A percentile compares a stretch with the other conserved stretches of the same genome.
Conservation (phyloP, 1,139 yeast genomes). For the Geotrichum aggregatum region DNA sequence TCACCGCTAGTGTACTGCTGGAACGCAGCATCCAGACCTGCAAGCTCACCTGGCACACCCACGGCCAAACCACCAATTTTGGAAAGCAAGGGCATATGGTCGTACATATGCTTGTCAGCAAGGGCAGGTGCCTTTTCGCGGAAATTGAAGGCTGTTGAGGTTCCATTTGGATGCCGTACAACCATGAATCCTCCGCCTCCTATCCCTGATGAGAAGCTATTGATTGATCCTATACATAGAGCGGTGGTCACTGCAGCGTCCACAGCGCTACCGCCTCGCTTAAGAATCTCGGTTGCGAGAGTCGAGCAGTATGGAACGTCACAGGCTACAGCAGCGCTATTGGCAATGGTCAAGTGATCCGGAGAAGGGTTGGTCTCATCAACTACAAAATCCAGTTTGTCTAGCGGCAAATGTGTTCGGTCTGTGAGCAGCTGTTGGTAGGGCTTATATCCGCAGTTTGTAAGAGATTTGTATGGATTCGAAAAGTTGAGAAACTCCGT, state of each 20-base stretch:
- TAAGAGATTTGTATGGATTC: not conserved
- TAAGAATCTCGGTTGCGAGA: conserved; percentile 59
- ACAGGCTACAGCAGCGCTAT: conserved; percentile 58
- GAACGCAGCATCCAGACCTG: conserved; percentile 66
- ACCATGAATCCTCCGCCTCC: conserved; percentile 89
- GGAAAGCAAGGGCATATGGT: conserved; percentile 46
- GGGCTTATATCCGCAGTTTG: not conserved
- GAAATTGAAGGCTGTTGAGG: conserved; percentile 69
- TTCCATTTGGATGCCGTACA: conserved; percentile 46
- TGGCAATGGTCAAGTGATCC: conserved; percentile 35
- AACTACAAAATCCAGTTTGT: not conserved
- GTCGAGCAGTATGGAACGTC: conserved; percentile 71
- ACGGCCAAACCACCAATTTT: conserved; percentile 79
- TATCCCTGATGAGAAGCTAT: conserved; percentile 81
- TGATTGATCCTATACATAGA: conserved; percentile 78
- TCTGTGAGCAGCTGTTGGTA: not conserved
- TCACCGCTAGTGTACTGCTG: conserved; percentile 64
- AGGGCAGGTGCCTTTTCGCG: conserved; percentile 77
- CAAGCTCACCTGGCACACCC: conserved; percentile 86
- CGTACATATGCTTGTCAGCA: conserved; percentile 64
- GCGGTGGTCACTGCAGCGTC: conserved; percentile 91
- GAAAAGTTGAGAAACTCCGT: not conserved
- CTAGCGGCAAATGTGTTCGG: not conserved
- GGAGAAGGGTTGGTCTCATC: conserved; percentile 35
- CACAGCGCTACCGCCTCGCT: conserved; percentile 70